Percentiles rank a stretch among this genome's conserved stretches.
These are phyloP conservation scores for Scalesia atractyloides DNA, from an alignment of 129 eudicot genomes.

Conservation along the genomic window DNA sequence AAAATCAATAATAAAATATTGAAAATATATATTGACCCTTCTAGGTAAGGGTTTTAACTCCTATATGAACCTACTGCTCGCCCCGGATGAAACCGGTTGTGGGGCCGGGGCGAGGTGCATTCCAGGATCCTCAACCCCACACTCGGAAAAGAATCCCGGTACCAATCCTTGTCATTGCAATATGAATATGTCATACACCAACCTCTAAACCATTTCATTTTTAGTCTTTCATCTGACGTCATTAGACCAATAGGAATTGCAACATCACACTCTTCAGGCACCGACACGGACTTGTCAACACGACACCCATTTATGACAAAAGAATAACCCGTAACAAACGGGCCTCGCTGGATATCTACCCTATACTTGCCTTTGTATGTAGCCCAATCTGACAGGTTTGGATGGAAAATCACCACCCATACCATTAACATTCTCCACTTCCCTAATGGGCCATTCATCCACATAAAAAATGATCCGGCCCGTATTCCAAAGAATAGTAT, in stretches of 20 bases:
- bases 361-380: conserved; percentile 32
- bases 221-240: conserved; percentile 6
- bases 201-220: conserved; percentile 36
- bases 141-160: conserved; percentile 37
- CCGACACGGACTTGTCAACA: not conserved
- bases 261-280: conserved; percentile 11
- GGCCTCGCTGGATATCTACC: conserved; percentile 24
- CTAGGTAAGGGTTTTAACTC: too few species aligned
- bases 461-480: conserved; percentile 31
- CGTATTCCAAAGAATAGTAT: conserved; percentile 38
- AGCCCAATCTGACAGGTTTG: conserved; percentile 47
- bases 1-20: too few species aligned
- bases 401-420: conserved; percentile 44
- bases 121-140: conserved; percentile 9
- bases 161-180: conserved; percentile 38
- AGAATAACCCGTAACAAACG: conserved; percentile 32
- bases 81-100: not conserved
- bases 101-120: not conserved
- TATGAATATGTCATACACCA: conserved; percentile 47
- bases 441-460: conserved; percentile 42
- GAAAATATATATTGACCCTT: too few species aligned
- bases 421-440: conserved; percentile 15
- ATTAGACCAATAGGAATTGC: conserved; percentile 11
- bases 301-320: conserved; percentile 37
- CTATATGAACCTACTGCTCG: not conserved